These are phyloP conservation scores for Lepraria neglecta DNA, from an alignment of 495 filamentous ascomycete genomes.

Conservation along the genomic window DNA sequence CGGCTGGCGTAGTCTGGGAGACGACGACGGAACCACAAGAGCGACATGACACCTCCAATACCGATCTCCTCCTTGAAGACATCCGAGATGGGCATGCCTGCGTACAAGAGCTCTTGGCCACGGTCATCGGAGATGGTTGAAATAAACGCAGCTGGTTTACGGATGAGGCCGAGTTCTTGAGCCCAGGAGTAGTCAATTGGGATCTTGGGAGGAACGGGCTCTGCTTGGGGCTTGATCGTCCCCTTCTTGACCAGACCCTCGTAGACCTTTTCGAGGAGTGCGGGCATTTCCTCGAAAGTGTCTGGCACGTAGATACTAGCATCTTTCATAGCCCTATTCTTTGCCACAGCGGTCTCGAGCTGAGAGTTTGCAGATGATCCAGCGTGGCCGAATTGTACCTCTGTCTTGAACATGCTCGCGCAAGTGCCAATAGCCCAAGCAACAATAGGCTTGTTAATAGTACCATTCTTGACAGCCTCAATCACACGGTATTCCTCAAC, in stretches of 20 bases:
- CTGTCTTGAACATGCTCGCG: slow-evolving; percentile 99
- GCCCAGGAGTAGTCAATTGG: slow-evolving; percentile 99
- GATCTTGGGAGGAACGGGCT: slow-evolving; percentile 96
- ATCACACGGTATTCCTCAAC: slow-evolving; percentile 99
- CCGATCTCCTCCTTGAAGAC: slow-evolving; percentile 98
- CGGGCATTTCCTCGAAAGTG: slow-evolving; percentile 93
- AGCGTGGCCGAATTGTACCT: slow-evolving; percentile 98
- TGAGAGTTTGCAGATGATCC: slow-evolving; percentile 98
- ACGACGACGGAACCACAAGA: slow-evolving; percentile 98
- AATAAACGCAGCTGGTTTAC: slow-evolving; percentile 99
- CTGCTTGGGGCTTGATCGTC: slow-evolving; percentile 73
- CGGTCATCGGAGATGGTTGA: slow-evolving; percentile 99
- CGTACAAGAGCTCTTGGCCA: slow-evolving; percentile 97
- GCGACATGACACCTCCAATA: slow-evolving; percentile 98
- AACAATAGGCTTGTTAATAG: slow-evolving; percentile 95
- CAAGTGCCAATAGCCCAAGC: slow-evolving; percentile 99
- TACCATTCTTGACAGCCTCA: slow-evolving; percentile 88
- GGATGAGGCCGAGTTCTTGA: slow-evolving; percentile 97
- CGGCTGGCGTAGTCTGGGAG: slow-evolving; percentile 93
- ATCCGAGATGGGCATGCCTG: slow-evolving; percentile 98
- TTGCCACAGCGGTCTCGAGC: slow-evolving; percentile 89
- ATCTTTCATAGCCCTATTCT: slow-evolving; percentile 95
- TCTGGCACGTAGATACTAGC: slow-evolving; percentile 91
- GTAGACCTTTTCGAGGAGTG: slow-evolving; percentile 69
- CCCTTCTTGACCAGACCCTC: slow-evolving; percentile 75